These are phyloP conservation scores for Metroxylon sagu DNA, from an alignment of 176 grass and related monocot species.

Conservation along the genomic window DNA sequence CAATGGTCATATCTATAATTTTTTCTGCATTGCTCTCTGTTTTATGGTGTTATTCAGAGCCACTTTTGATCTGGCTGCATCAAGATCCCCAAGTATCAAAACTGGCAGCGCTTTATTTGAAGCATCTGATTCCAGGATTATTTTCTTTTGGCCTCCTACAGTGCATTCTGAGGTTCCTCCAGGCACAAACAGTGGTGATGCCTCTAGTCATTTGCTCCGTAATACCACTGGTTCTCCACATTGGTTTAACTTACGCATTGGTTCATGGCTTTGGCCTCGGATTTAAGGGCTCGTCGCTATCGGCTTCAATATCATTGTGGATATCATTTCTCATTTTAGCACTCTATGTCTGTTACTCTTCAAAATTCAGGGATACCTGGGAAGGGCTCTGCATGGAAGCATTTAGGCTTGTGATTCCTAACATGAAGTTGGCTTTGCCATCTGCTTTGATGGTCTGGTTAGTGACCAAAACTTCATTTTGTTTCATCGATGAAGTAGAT, in stretches of 20 bases:
- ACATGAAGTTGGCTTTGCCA: slow-evolving; percentile 61
- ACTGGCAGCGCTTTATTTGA: slow-evolving; percentile 45
- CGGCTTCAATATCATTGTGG: slow-evolving; percentile 32
- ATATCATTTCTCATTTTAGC: slow-evolving; percentile 45
- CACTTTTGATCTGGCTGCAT: slow-evolving; percentile 37
- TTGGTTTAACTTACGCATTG: slow-evolving; percentile 36
- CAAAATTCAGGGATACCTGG: slow-evolving; percentile 47
- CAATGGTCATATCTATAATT: slow-evolving; percentile 36
- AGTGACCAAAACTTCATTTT: not conserved
- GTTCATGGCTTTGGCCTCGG: slow-evolving; percentile 51
- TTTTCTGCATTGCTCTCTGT: slow-evolving; percentile 41
- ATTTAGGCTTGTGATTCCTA: slow-evolving; percentile 49
- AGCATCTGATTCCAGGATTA: slow-evolving; percentile 39
- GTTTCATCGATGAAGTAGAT: no score
- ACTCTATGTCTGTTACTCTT: slow-evolving; percentile 34
- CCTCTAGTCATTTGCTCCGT: slow-evolving; percentile 67
- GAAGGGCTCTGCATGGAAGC: slow-evolving; percentile 55
- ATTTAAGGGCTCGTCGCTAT: slow-evolving; percentile 45
- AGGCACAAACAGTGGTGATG: slow-evolving; percentile 49
- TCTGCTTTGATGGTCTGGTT: slow-evolving; percentile 94
- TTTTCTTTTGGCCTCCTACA: slow-evolving; percentile 56
- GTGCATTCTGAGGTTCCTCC: slow-evolving; percentile 70
- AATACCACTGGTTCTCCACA: slow-evolving; percentile 43
- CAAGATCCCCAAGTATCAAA: slow-evolving; percentile 52
- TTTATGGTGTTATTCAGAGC: slow-evolving; percentile 70